A percentile compares a stretch with the other conserved stretches of the same genome.
These are phyloP conservation scores for Rosa chinensis DNA, from an alignment of 306 rosid genomes.

Conservation along the genomic window DNA sequence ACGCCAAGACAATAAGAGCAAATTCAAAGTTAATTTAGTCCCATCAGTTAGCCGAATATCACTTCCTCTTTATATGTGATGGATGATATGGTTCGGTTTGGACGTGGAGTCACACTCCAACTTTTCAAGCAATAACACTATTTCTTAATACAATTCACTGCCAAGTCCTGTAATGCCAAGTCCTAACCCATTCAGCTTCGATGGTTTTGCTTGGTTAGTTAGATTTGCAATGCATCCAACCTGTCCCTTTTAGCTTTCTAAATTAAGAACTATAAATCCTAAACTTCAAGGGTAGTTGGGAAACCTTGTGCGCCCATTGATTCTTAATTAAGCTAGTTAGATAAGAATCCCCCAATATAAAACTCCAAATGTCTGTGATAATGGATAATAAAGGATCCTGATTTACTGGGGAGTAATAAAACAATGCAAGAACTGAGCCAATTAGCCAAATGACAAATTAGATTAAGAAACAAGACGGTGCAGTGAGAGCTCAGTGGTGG, in stretches of 20 bases:
- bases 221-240: not conserved
- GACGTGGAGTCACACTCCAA: not conserved
- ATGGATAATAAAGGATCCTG: not conserved
- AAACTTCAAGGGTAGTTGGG: not conserved
- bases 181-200: not conserved
- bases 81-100: not conserved
- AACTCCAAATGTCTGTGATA: not conserved
- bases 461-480: not conserved
- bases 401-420: constrained; percentile 1
- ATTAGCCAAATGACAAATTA: constrained; percentile 2
- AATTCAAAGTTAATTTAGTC: not conserved
- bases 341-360: not conserved
- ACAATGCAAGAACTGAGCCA: not conserved
- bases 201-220: not conserved
- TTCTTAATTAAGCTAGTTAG: not conserved
- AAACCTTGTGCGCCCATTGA: not conserved
- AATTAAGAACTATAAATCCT: not conserved
- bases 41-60: not conserved
- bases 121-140: not conserved
- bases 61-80: not conserved
- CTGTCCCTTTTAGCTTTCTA: not conserved
- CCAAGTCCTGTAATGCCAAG: too few relatives aligned
- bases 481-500: constrained; percentile 1
- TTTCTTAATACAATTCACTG: not conserved
- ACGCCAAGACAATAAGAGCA: not conserved